These are phyloP conservation scores for Scheffersomyces stambukii DNA, from an alignment of 1,139 yeast species.

Conservation along the genomic window DNA sequence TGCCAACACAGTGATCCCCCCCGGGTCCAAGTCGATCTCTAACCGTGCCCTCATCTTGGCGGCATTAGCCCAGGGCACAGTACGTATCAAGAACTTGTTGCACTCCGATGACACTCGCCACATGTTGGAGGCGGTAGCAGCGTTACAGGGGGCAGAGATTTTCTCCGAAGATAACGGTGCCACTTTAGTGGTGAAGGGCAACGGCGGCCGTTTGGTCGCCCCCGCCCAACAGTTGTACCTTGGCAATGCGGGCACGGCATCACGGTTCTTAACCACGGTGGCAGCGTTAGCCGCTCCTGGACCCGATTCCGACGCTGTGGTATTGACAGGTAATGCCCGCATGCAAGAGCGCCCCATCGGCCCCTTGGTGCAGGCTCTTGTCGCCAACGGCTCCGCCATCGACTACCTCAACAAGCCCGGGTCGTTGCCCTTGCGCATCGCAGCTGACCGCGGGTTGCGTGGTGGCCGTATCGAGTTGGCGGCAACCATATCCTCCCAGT, in stretches of 20 bases:
- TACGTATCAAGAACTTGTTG: constrained; percentile 75
- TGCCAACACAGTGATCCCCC: constrained; percentile 64
- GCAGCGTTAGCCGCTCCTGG: constrained; percentile 67
- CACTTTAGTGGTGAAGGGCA: constrained; percentile 79
- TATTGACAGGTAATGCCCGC: constrained; percentile 89
- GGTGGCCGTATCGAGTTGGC: constrained; percentile 94
- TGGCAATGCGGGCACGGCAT: constrained; percentile 98
- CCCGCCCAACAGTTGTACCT: constrained; percentile 67
- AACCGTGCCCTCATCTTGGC: constrained; percentile 92
- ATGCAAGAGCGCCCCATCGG: constrained; percentile 99
- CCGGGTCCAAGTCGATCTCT: constrained; percentile 96
- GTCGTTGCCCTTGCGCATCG: constrained; percentile 77
- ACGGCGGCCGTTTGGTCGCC: constrained; percentile 71
- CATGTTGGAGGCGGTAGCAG: constrained; percentile 84
- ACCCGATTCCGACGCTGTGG: constrained; percentile 38
- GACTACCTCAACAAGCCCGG: constrained; percentile 71
- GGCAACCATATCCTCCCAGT: constrained; percentile 96
- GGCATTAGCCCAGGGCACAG: constrained; percentile 83
- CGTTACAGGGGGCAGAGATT: constrained; percentile 78
- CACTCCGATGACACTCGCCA: constrained; percentile 96
- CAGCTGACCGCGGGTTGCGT: constrained; percentile 65
- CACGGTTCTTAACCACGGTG: constrained; percentile 87
- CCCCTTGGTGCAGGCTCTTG: constrained; percentile 88
- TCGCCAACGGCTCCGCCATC: constrained; percentile 71
- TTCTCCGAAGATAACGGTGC: constrained; percentile 84